These are phyloP conservation scores for Kuraishia floccosa DNA, from an alignment of 805 yeast genomes.

Conservation along the genomic window DNA sequence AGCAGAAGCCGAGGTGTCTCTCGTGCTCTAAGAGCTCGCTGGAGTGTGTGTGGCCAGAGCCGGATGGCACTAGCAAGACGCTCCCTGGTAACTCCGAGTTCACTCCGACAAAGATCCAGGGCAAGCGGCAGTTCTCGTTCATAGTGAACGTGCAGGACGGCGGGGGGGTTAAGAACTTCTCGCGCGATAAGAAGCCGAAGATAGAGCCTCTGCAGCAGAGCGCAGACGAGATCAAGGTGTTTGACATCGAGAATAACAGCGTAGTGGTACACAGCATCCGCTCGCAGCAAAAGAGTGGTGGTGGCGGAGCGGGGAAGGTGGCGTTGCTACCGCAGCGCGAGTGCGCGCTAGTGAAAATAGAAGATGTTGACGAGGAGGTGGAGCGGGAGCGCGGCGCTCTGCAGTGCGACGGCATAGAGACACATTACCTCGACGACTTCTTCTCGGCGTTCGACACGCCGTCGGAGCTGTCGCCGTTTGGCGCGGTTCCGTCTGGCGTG, in stretches of 20 bases:
- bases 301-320: no score
- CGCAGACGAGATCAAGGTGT: neutral
- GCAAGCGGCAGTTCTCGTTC: conserved; percentile 1
- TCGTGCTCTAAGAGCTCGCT: conserved; percentile 5
- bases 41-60: conserved; percentile 3
- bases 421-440: no score
- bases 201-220: neutral
- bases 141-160: conserved; percentile 1
- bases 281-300: neutral
- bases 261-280: neutral
- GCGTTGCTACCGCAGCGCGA: no score
- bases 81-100: conserved; percentile 10
- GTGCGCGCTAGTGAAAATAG: no score
- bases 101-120: neutral
- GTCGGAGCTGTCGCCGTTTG: no score
- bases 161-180: neutral
- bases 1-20: conserved; percentile 7
- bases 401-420: no score
- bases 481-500: no score
- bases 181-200: neutral
- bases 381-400: no score
- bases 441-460: no score
- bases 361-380: no score
- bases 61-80: conserved; percentile 8
- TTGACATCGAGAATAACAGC: neutral